Percentiles rank a stretch among this genome's conserved stretches.
phyloP scores from a whole-genome alignment of 2,329 filamentous ascomycete genomes.

The Cladosporium velox region DNA sequence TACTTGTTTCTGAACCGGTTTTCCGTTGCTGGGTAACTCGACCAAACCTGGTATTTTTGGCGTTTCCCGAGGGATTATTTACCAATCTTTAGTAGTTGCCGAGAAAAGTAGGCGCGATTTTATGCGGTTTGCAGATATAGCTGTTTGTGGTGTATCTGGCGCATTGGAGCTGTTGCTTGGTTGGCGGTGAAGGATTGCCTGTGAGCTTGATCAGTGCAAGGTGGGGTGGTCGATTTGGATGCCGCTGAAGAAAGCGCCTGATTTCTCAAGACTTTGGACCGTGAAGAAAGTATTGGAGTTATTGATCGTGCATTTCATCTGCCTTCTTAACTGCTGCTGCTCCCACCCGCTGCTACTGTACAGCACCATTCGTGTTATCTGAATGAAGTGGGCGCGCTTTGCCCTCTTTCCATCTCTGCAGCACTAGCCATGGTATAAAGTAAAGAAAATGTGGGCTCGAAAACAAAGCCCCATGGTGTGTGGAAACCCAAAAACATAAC shows the following conservation, averaged over 20 bases:
- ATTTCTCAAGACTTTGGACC: not conserved
- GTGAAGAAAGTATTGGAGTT: conserved; percentile 11
- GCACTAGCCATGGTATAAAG: conserved; percentile 23
- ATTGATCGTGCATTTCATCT: conserved; percentile 39
- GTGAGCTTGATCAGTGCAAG: not conserved
- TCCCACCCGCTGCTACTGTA: conserved; percentile 38
- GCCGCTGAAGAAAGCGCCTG: not conserved
- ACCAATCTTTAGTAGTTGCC: not conserved
- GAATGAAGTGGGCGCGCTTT: conserved; percentile 16
- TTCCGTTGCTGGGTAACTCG: conserved; percentile 8
- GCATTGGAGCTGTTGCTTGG: not conserved
- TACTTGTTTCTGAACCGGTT: not conserved
- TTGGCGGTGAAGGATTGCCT: not conserved
- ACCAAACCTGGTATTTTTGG: no score
- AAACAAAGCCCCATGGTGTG: conserved; percentile 28
- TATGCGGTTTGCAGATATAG: not conserved
- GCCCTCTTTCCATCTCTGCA: conserved; percentile 18
- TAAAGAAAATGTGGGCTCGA: conserved; percentile 28
- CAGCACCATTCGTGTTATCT: conserved; percentile 28
- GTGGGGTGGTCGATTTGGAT: not conserved
- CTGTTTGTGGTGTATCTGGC: not conserved
- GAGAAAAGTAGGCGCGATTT: not conserved
- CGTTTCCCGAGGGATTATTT: not conserved
- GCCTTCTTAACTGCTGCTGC: conserved; percentile 29
- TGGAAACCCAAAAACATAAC: conserved; percentile 26